Evolutionary conservation across 208 protist species (phyloP).

Genomic region (Wallacemonas sp.): DNA sequence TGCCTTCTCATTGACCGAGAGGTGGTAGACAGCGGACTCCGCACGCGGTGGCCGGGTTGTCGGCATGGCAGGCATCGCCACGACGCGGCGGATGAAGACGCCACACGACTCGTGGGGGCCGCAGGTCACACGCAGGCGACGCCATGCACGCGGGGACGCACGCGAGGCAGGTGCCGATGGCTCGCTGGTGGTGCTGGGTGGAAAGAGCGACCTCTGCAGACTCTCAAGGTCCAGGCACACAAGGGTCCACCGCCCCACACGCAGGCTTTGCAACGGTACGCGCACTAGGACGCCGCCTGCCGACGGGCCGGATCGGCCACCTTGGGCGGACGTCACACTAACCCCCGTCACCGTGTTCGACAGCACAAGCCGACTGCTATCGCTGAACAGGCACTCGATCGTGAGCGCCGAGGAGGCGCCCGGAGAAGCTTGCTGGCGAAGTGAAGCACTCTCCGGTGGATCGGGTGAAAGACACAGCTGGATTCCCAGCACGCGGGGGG

Average conservation of each 20-base stretch:
- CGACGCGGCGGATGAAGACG: slow-evolving; percentile 59
- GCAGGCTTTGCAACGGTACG: slow-evolving; percentile 52
- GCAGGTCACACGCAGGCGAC: slow-evolving; percentile 33
- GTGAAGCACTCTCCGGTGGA: slow-evolving; percentile 15
- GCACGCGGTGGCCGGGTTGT: slow-evolving; percentile 6
- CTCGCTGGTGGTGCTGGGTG: background rate
- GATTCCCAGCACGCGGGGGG: slow-evolving; percentile 39
- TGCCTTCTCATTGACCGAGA: background rate
- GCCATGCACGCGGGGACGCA: slow-evolving; percentile 3
- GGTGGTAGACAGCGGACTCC: slow-evolving; percentile 1
- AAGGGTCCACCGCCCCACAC: slow-evolving; percentile 56
- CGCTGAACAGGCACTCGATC: slow-evolving; percentile 3
- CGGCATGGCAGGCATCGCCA: slow-evolving; percentile 48
- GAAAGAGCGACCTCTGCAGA: slow-evolving; percentile 21
- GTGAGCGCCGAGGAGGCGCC: too few relatives aligned
- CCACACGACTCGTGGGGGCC: slow-evolving; percentile 17
- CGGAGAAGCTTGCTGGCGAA: too few relatives aligned
- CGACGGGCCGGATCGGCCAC: too few relatives aligned
- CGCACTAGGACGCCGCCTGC: too few relatives aligned
- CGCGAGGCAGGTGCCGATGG: background rate
- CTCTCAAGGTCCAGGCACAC: slow-evolving; percentile 55
- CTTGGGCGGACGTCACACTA: background rate
- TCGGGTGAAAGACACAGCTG: slow-evolving; percentile 41
- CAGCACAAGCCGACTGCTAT: background rate
- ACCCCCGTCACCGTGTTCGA: background rate